These are phyloP conservation scores for Sphaerulina vaccinii DNA, from an alignment of 2,329 filamentous ascomycete genomes.

Conservation along the genomic window DNA sequence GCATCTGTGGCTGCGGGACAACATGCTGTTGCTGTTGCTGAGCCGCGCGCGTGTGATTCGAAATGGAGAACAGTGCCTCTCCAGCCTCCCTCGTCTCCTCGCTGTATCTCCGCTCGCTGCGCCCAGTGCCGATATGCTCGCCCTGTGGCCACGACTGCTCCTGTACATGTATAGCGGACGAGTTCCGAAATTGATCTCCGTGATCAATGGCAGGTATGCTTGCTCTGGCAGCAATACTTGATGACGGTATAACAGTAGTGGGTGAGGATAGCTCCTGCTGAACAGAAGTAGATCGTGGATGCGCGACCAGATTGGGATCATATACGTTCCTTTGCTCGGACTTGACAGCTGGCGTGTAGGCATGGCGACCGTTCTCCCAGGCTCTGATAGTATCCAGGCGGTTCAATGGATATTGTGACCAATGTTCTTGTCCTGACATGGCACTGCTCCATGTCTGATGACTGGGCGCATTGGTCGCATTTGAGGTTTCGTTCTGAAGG, in stretches of 20 bases:
- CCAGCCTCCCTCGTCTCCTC: slow-evolving; percentile 26
- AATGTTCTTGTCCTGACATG: slow-evolving; percentile 26
- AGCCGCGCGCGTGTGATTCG: slow-evolving; percentile 16
- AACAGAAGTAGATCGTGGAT: background rate
- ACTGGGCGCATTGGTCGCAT: slow-evolving; percentile 11
- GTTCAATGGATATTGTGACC: slow-evolving; percentile 20
- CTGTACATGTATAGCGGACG: background rate
- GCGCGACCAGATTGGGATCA: slow-evolving; percentile 1
- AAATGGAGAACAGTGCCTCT: slow-evolving; percentile 26
- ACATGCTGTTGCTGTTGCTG: slow-evolving; percentile 8
- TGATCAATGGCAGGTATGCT: background rate
- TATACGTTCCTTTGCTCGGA: slow-evolving; percentile 5
- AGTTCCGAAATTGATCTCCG: slow-evolving; percentile 1
- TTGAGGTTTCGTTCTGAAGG: slow-evolving; percentile 15
- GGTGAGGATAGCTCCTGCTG: slow-evolving; percentile 1
- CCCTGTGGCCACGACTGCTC: slow-evolving; percentile 12
- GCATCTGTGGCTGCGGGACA: slow-evolving; percentile 5
- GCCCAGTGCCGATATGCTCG: background rate
- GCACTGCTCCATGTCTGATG: slow-evolving; percentile 25
- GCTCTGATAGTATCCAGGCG: slow-evolving; percentile 20
- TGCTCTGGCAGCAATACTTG: background rate
- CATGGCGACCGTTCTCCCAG: slow-evolving; percentile 20
- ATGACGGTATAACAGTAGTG: background rate
- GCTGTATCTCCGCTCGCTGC: slow-evolving; percentile 22
- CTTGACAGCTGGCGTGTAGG: slow-evolving; percentile 3